Evolutionary conservation across 441 rosid genomes (phyloP), one percentile per base, ranked within the genome.

Genomic region (Corymbia calophylla): DNA sequence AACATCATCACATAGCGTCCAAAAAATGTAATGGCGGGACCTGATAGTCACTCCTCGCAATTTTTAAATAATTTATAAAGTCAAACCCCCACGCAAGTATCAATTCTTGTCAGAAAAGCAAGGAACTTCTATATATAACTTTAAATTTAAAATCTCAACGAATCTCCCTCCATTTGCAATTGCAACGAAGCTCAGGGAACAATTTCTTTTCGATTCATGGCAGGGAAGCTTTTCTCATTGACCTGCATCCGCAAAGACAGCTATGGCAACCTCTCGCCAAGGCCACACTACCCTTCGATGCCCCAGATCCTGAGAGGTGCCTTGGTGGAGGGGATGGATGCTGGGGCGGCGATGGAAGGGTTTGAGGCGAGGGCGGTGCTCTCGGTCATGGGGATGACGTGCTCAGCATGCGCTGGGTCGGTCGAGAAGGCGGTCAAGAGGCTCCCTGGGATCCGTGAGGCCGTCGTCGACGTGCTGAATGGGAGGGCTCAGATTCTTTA

Each of bases 331-430:
- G 82, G 82, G 48, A 73, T n/a, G n/a, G 51, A 73, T 12, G 21
- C 4, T 21, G 68, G 31, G 1, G 64, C 13, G 49, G 49, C 17
- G 0, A 17, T 9, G 11, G 91, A 92, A 87, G 93, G 92, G 6
- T 91, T 94, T 13, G 94, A 89, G 91, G 92, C 95, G 54, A 95
- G 91, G 86, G 98, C 95, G 31, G 90, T 94, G 81, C 95, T 96
- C 53, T 92, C 94, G 10, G 99, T 96, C 13, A 23, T 87, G 10
- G 99, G 99, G 85, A 95, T 97, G 99, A 94, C 96, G 2, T 96
- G 97, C 90, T 93, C 99, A 5, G 99, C 99, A 49, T 97, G 99
- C 81, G 97, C 99, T 15, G 99, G 96, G 31, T 97, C 99, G 51
- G 95, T 96, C 53, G 99, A 97, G 93, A 97, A 97, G 90, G 98